Base-by-base conservation (phyloP, 768 basidiomycete genomes). In the Lactarius hatsudake region DNA sequence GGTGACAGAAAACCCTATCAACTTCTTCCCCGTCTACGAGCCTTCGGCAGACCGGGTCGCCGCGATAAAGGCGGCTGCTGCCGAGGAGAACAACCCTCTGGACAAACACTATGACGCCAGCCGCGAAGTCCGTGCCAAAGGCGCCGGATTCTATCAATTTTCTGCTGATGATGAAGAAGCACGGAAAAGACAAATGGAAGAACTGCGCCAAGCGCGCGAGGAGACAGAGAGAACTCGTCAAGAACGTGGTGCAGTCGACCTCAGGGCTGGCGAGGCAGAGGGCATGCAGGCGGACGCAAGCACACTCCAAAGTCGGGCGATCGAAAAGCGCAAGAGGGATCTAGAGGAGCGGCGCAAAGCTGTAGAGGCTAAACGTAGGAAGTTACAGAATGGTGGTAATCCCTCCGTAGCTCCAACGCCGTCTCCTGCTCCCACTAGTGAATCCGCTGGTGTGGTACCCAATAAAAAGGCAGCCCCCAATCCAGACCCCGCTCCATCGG, bases 101-200 rank as follows among this genome's bases (percentile, higher is more conserved):
- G 81, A 84, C 13, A 76, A 82, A 3, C 94, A 97, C 76, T 99
- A 93, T 74, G 92, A 98, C 74, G 85, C 93, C 0, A 82, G 85
- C 0, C 79, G 78, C 60, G 96, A 99, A 77, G 87, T 91, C 23
- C 91, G 97, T 18, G 86, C 90, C 15, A 90, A 89, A 75, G 97
- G 92, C 54, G 96, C 96, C 1, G 95, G 86, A 1, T 93, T 91
- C 78, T 97, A 96, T 76, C 90, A 93, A 74, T 96, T 98, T 77
- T 93, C 93, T 15, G 83, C 75, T 3, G 94, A 97, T 71, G 93
- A 94, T 71, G 93, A 94, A 73, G 90, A 91, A 70, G 86, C 84
- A 34, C 82, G 97, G 53, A 79, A 79, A 69, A 79, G 80, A 59
- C 89, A 98, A 75, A 92, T 96, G 93, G 92, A 92, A 64, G 91